Evolutionary conservation across 2,329 filamentous ascomycete genomes (phyloP), one percentile per base, ranked within the genome.

Genomic region (Alternaria arbusti): DNA sequence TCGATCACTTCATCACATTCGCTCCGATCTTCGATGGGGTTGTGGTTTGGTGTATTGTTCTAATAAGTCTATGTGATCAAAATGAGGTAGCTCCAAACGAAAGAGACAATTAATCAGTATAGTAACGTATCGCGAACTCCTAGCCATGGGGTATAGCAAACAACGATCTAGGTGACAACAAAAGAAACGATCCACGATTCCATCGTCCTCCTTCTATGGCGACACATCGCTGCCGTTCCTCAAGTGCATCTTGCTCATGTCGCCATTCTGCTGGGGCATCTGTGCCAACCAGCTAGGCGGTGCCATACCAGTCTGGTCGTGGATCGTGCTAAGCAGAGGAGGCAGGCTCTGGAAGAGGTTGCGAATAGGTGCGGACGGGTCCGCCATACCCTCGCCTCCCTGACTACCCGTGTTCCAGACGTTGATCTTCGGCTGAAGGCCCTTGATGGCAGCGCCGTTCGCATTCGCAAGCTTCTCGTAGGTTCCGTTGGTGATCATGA

Each of bases 331-430:
- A 82, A 96, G 89, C 20, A 96, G 84, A 6, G 93, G 93, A 36
- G 93, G 93, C 65, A 96, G 83, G 77, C 89, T 91, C 84, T 96
- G 93, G 82, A 96, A 94, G 40, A 96, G 86, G 70, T 95, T 94
- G 68, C 92, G 86, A 81, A 96, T 90, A 5, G 90, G 86, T 1
- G 86, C 87, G 23, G 85, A 82, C 9, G 85, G 79, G 62, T 92
- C 89, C 59, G 86, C 82, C 65, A 61, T 65, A 20, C 77, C 66
- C 12, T 75, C 71, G 11, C 80, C 82, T 15, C 76, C 84, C 45
- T 86, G 82, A 52, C 81, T 78, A 0, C 91, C 91, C 9, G 93
- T 96, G 77, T 93, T 96, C 93, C 93, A 97, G 25, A 95, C 89
- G 66, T 90, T 94, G 82, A 96, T 96, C 89, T 96, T 96, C 68